A percentile compares a stretch with the other conserved stretches of the same genome.
These are phyloP conservation scores for Trichoderma orchidacearum DNA, from an alignment of 495 filamentous ascomycete species.

Conservation along the genomic window DNA sequence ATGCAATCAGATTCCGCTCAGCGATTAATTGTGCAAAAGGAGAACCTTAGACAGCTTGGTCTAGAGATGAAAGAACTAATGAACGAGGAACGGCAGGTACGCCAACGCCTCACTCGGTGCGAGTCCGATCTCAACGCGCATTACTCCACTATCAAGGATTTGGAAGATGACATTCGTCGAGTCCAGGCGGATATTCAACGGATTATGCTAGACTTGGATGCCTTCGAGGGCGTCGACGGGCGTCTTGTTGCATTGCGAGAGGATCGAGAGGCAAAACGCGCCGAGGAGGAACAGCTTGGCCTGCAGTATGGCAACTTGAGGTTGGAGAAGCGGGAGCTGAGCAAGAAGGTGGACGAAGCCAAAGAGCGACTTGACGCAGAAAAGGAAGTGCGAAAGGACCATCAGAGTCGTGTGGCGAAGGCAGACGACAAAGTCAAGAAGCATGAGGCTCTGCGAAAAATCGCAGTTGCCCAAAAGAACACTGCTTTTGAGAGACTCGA, in stretches of 20 bases:
- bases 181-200: conserved; percentile 11
- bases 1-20: conserved; percentile 70
- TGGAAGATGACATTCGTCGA: conserved; percentile 13
- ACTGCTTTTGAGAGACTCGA: conserved; percentile 38
- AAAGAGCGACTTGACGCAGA: conserved; percentile 10
- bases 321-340: conserved; percentile 22
- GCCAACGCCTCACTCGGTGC: conserved; percentile 41
- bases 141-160: conserved; percentile 14
- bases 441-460: conserved; percentile 32
- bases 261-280: conserved; percentile 15
- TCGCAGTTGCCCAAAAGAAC: conserved; percentile 54
- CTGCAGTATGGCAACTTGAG: conserved; percentile 24
- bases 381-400: conserved; percentile 27
- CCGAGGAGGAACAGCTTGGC: conserved; percentile 21
- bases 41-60: conserved; percentile 26
- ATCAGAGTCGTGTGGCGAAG: conserved; percentile 35
- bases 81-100: conserved; percentile 30
- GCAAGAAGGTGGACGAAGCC: conserved; percentile 15
- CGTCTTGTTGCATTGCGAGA: conserved; percentile 19
- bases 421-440: conserved; percentile 42
- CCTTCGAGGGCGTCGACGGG: conserved; percentile 28
- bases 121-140: conserved; percentile 44
- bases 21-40: conserved; percentile 42
- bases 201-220: conserved; percentile 22
- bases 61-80: conserved; percentile 23